phyloP scores from a whole-genome alignment of 192 early-diverging fungal genomes.

The Allomyces javanicus region DNA sequence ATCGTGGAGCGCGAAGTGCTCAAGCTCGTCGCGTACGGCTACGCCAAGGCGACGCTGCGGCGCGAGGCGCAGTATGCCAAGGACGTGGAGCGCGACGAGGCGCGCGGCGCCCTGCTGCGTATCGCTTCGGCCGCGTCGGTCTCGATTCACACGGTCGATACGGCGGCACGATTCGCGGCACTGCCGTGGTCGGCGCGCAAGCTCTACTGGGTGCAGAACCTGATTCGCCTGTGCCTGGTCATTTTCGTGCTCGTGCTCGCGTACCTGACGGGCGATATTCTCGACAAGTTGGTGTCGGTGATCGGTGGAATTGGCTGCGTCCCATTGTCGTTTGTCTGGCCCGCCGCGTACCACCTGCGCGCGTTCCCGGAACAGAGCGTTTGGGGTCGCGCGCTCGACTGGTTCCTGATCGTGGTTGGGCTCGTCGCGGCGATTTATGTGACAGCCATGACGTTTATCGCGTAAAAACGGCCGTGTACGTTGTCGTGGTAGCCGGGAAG shows the following conservation, averaged over 20 bases:
- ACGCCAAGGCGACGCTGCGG: too few species aligned
- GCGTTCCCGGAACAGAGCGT: neutral
- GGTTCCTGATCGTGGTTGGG: neutral
- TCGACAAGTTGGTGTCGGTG: slow-evolving; percentile 52
- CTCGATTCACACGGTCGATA: too few species aligned
- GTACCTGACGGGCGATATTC: slow-evolving; percentile 32
- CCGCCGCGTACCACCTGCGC: neutral
- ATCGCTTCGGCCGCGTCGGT: too few species aligned
- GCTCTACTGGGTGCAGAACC: slow-evolving; percentile 61
- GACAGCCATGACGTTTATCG: neutral
- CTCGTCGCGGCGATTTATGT: neutral
- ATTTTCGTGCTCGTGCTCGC: slow-evolving; percentile 31
- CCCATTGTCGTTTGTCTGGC: slow-evolving; percentile 7
- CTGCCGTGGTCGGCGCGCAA: slow-evolving; percentile 36
- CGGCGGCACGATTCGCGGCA: too few species aligned
- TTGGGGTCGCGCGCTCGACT: neutral
- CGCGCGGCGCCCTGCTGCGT: too few species aligned
- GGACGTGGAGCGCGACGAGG: too few species aligned
- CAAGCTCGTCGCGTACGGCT: too few species aligned
- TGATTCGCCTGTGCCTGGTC: slow-evolving; percentile 33
- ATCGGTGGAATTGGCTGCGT: slow-evolving; percentile 49
- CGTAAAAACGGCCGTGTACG: too few species aligned
- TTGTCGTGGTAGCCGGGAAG: too few species aligned
- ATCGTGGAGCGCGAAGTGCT: slow-evolving; percentile 40
- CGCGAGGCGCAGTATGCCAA: too few species aligned